Evolutionary conservation across 2,329 filamentous ascomycete species (phyloP), one percentile per base, ranked within the genome.

Genomic region (Aspergillus niger): DNA sequence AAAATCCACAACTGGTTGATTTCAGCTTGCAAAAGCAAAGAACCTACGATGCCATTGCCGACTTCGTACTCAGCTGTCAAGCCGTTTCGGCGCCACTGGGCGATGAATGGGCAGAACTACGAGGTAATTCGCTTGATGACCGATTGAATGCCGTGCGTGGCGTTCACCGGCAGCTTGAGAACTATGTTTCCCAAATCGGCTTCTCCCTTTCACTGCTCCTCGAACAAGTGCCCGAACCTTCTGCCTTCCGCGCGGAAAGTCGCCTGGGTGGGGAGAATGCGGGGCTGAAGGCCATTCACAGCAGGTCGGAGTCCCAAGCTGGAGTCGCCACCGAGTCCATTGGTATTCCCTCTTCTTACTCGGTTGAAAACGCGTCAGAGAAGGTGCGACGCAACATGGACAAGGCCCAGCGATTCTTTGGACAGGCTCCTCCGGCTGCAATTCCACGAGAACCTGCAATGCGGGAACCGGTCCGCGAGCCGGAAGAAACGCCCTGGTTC

Each of bases 91-190:
- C 91, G 8, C 95, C 95, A 5, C 78, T 99, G 47, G 91, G 90
- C 8, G 95, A 99, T 73, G 95, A 99, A 77, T 99, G 95, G 95
- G 87, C 93, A 3, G 92, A 97, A 73, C 83, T 93, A n/a, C 88
- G 92, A 47, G 92, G 92, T 1, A 92, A 96, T 73, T 91, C 93
- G 7, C 81, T 99, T 30, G 94, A 97, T 71, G 91, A 91, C 66
- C 88, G 95, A 22, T 78, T 98, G 26, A 90, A 90, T 65, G 89
- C 91, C 64, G 92, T 97, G 60, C 86, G 90, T 55, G 83, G 87
- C 60, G 90, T 91, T 63, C 87, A 89, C 8, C 86, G 90, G 67
- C 90, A 94, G 50, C 81, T 99, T 17, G 92, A 98, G 74, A 91
- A 89, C 20, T 93, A 91, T 69, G 90, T 93, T 11, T 91, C 91